A percentile compares a stretch with the other conserved stretches of the same genome.
phyloP scores from a whole-genome alignment of 495 filamentous ascomycete genomes.

The Elasticomyces elasticus region DNA sequence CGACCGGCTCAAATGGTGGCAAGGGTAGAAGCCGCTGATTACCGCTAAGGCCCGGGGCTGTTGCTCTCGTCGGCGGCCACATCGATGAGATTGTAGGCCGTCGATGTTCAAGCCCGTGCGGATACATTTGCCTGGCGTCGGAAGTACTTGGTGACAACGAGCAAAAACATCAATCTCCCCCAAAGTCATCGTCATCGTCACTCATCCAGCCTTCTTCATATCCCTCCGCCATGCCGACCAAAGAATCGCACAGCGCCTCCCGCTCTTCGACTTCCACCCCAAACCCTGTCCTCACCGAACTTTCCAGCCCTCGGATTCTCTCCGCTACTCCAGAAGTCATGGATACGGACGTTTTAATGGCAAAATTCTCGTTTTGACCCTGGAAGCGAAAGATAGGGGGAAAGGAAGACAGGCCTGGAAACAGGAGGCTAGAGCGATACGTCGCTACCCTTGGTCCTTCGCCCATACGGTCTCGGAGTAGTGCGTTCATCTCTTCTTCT shows the following conservation, averaged over 20 bases:
- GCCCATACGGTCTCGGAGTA: slow-evolving; percentile 17
- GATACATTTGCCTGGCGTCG: not conserved
- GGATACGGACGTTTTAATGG: slow-evolving; percentile 56
- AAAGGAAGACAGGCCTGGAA: slow-evolving; percentile 77
- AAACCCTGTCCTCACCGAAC: slow-evolving; percentile 46
- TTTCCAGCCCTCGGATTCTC: slow-evolving; percentile 56
- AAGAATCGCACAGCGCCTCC: slow-evolving; percentile 70
- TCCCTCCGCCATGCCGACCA: slow-evolving; percentile 74
- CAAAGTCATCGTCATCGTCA: slow-evolving; percentile 61
- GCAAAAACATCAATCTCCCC: slow-evolving; percentile 26
- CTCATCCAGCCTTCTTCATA: slow-evolving; percentile 90
- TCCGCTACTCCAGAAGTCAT: slow-evolving; percentile 61
- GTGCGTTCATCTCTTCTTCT: slow-evolving; percentile 1
- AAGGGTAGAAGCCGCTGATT: too few species aligned
- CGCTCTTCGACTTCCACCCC: slow-evolving; percentile 63
- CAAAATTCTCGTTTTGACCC: slow-evolving; percentile 28
- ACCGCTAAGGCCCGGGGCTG: too few species aligned
- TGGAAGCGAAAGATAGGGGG: slow-evolving; percentile 50
- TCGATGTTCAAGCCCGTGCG: too few species aligned
- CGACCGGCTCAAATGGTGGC: too few species aligned
- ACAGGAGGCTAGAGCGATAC: slow-evolving; percentile 49
- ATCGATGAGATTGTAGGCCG: too few species aligned
- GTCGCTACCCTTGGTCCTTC: slow-evolving; percentile 31
- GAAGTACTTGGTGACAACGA: not conserved
- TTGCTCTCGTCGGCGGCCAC: too few species aligned